These are phyloP conservation scores for Pseudovirgaria hyperparasitica DNA, from an alignment of 2,329 filamentous ascomycete genomes.

Conservation along the genomic window DNA sequence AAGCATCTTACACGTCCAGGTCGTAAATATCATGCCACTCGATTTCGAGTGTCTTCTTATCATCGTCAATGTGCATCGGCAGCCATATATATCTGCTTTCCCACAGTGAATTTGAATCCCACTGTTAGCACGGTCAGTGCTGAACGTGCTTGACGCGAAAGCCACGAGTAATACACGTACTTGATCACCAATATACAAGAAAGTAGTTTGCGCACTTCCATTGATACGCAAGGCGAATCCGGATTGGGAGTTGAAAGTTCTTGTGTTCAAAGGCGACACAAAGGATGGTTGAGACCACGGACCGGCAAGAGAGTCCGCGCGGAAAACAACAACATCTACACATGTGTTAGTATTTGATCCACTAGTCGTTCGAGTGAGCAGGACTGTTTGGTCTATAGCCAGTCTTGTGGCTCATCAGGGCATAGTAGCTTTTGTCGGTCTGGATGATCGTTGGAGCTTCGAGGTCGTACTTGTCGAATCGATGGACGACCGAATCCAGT, in stretches of 20 bases:
- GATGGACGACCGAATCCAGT: conserved; percentile 39
- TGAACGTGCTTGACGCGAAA: neutral
- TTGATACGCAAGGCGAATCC: conserved; percentile 37
- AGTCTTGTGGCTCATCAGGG: conserved; percentile 51
- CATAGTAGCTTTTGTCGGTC: conserved; percentile 47
- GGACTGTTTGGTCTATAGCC: conserved; percentile 47
- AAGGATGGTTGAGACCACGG: conserved; percentile 44
- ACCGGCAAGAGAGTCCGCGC: conserved; percentile 36
- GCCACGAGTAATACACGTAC: conserved; percentile 6
- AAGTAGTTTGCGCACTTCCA: conserved; percentile 36
- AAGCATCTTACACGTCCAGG: conserved; percentile 29
- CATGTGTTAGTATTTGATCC: conserved; percentile 1
- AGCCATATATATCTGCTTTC: conserved; percentile 47
- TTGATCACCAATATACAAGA: conserved; percentile 39
- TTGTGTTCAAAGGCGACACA: conserved; percentile 37
- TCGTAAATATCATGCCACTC: conserved; percentile 46
- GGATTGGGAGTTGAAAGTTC: conserved; percentile 41
- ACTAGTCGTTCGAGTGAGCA: neutral
- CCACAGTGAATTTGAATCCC: conserved; percentile 45
- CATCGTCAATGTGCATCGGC: conserved; percentile 39
- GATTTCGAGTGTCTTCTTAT: conserved; percentile 36
- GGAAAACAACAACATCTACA: conserved; percentile 41
- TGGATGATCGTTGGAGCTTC: conserved; percentile 49
- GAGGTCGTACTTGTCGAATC: conserved; percentile 47
- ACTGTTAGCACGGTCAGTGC: conserved; percentile 18